These are phyloP conservation scores for Globisporangium iwayamae DNA, from an alignment of 352 stramenopile species.

Conservation along the genomic window DNA sequence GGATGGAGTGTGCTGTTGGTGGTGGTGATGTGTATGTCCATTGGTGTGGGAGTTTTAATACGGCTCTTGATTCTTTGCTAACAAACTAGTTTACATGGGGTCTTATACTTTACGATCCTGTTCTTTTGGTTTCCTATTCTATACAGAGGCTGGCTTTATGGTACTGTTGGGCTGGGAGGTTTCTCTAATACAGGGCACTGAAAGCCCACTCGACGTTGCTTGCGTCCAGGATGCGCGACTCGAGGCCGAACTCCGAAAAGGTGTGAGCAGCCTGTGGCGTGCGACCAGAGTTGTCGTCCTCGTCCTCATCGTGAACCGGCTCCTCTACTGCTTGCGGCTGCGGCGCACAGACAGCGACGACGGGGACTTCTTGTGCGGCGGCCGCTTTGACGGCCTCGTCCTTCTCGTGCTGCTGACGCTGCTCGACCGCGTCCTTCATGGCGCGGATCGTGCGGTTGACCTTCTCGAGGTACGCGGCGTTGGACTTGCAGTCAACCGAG, in stretches of 20 bases:
- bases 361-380: background rate
- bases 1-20: no score
- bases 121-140: slow-evolving; percentile 18
- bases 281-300: slow-evolving; percentile 16
- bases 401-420: slow-evolving; percentile 38
- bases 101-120: slow-evolving; percentile 27
- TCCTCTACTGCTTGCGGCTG: background rate
- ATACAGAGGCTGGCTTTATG: slow-evolving; percentile 7
- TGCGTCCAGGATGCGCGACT: slow-evolving; percentile 49
- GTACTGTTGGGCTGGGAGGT: slow-evolving; percentile 7
- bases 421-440: slow-evolving; percentile 65
- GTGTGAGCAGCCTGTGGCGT: slow-evolving; percentile 32
- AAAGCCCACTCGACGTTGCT: slow-evolving; percentile 76
- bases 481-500: slow-evolving; percentile 88
- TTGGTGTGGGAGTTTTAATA: background rate
- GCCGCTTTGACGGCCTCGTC: slow-evolving; percentile 12
- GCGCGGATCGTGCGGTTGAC: slow-evolving; percentile 79
- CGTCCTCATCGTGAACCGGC: background rate
- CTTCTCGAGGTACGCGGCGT: slow-evolving; percentile 78
- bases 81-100: slow-evolving; percentile 19
- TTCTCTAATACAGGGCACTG: slow-evolving; percentile 65
- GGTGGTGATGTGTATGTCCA: slow-evolving; percentile 12
- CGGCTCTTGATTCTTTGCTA: background rate
- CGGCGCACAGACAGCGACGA: background rate
- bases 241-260: slow-evolving; percentile 74